phyloP scores from a whole-genome alignment of 495 filamentous ascomycete species.

The Hypoxylon subgilvum region DNA sequence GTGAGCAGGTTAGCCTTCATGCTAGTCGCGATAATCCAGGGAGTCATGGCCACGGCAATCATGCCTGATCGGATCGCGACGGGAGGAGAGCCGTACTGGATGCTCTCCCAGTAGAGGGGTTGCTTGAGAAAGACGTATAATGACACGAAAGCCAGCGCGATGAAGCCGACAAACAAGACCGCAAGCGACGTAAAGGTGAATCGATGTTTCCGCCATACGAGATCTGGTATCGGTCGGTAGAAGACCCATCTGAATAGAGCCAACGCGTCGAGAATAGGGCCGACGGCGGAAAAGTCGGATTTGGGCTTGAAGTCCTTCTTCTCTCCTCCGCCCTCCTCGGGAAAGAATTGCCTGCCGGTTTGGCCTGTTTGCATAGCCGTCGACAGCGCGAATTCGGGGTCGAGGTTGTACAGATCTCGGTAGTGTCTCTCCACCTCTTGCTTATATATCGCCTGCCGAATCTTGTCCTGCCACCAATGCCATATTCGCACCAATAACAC shows the following conservation, averaged over 20 bases:
- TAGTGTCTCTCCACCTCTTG: slow-evolving; percentile 68
- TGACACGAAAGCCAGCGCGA: slow-evolving; percentile 71
- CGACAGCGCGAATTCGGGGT: slow-evolving; percentile 70
- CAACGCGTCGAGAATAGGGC: slow-evolving; percentile 73
- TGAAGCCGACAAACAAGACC: slow-evolving; percentile 67
- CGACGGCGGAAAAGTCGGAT: slow-evolving; percentile 70
- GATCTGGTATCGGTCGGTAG: slow-evolving; percentile 78
- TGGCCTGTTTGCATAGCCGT: slow-evolving; percentile 69
- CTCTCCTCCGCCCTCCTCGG: slow-evolving; percentile 57
- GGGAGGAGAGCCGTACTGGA: slow-evolving; percentile 84
- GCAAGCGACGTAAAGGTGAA: slow-evolving; percentile 78
- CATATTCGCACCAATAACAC: slow-evolving; percentile 72
- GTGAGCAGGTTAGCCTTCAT: slow-evolving; percentile 91
- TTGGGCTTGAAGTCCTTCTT: slow-evolving; percentile 64
- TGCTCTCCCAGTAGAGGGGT: slow-evolving; percentile 82
- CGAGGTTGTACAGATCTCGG: slow-evolving; percentile 57
- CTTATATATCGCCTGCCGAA: slow-evolving; percentile 80
- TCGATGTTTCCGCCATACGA: slow-evolving; percentile 65
- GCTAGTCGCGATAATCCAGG: slow-evolving; percentile 88
- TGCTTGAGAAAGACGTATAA: slow-evolving; percentile 86
- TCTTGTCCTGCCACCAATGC: slow-evolving; percentile 87
- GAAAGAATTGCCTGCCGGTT: slow-evolving; percentile 74
- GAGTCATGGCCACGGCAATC: slow-evolving; percentile 91
- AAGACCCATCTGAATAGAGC: slow-evolving; percentile 83
- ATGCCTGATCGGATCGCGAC: slow-evolving; percentile 89